Conservation (phyloP, 148 eudicot species). For the Linanthus parryae region DNA sequence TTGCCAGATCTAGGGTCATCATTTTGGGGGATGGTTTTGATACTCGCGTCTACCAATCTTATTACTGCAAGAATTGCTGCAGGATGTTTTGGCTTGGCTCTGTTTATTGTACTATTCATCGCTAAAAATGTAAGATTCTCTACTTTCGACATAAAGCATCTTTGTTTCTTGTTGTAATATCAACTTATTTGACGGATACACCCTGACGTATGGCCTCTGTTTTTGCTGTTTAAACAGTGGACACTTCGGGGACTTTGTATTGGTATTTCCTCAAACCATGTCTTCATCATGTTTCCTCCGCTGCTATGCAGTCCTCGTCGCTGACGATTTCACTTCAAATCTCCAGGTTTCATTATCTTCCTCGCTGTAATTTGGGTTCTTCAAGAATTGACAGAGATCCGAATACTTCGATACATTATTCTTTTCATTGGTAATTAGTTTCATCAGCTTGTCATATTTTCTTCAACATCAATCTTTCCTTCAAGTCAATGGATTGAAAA, state of each 20-base stretch:
- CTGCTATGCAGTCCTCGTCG: background rate
- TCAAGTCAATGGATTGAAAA: background rate
- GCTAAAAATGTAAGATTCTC: slow-evolving; percentile 78
- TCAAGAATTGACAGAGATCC: slow-evolving; percentile 66
- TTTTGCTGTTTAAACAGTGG: slow-evolving; percentile 50
- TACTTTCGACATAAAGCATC: no score
- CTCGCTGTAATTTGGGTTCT: slow-evolving; percentile 75
- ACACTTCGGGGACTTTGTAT: slow-evolving; percentile 95
- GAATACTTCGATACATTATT: slow-evolving; percentile 79
- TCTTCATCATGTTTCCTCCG: slow-evolving; percentile 3
- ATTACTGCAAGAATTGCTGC: slow-evolving; percentile 84
- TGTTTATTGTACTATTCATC: slow-evolving; percentile 69
- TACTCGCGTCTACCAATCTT: slow-evolving; percentile 88
- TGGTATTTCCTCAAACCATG: slow-evolving; percentile 35
- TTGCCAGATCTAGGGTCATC: slow-evolving; percentile 89
- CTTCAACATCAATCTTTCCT: background rate
- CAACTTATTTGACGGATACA: no score
- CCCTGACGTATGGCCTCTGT: no score
- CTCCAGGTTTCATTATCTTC: slow-evolving; percentile 74
- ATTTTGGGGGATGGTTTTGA: slow-evolving; percentile 94
- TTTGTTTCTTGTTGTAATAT: no score
- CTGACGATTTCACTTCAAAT: slow-evolving; percentile 11
- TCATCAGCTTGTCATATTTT: slow-evolving; percentile 7
- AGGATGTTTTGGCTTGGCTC: slow-evolving; percentile 77
- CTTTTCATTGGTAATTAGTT: slow-evolving; percentile 74